Percentiles rank a stretch among this genome's conserved stretches.
These are phyloP conservation scores for Vigna mungo DNA, from an alignment of 306 rosid genomes.

Conservation along the genomic window DNA sequence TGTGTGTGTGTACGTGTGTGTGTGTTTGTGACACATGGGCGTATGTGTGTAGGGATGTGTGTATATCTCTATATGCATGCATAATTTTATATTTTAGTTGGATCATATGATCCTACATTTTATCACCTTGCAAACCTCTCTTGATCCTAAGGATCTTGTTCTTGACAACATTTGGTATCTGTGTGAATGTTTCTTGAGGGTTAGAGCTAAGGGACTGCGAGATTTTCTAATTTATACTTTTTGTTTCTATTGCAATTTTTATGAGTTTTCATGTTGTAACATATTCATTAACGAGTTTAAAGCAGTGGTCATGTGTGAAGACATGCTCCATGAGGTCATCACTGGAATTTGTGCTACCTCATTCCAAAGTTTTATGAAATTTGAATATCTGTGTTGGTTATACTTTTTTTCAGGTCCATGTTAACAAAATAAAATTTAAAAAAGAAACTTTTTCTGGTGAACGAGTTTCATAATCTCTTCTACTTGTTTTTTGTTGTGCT, in stretches of 20 bases:
- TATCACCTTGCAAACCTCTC: not conserved
- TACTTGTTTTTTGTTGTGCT: slow-evolving; percentile 22
- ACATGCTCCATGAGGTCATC: slow-evolving; percentile 2
- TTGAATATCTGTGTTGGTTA: slow-evolving; percentile 12
- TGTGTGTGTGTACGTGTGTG: not conserved
- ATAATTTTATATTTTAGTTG: not conserved
- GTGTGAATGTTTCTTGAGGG: not conserved
- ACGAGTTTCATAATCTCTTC: not conserved
- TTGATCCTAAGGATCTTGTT: not conserved
- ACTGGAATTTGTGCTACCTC: slow-evolving; percentile 1
- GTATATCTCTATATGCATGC: not conserved
- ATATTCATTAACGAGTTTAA: not conserved
- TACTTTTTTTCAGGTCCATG: slow-evolving; percentile 1
- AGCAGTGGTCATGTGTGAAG: slow-evolving; percentile 1
- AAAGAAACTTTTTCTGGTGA: not conserved
- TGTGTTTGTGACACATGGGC: too few relatives aligned
- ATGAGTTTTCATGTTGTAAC: not conserved
- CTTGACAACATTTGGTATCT: not conserved
- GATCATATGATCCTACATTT: not conserved
- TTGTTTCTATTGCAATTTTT: slow-evolving; percentile 14
- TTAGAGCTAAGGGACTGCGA: not conserved
- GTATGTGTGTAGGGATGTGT: too few relatives aligned
- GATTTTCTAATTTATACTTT: not conserved
- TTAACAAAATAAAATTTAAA: not conserved
- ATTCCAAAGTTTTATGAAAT: slow-evolving; percentile 13